Evolutionary conservation across 1,284 basidiomycete species (phyloP).

Genomic region (Uromyces viciae-fabae): DNA sequence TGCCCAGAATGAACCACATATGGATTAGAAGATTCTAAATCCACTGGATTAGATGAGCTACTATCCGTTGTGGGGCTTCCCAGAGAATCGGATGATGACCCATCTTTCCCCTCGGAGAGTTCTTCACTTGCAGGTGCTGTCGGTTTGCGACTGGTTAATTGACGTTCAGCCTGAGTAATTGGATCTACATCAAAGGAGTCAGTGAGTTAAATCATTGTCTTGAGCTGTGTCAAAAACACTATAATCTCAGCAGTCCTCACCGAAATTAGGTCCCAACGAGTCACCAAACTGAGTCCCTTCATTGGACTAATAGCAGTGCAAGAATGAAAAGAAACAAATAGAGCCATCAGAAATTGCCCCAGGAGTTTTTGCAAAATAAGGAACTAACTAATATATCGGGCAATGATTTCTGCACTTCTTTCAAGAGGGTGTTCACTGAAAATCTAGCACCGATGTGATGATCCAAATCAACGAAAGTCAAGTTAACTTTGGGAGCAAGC

Average conservation of each 20-base stretch:
- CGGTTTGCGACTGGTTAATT: neutral
- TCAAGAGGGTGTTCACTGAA: conserved; percentile 40
- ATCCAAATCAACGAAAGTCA: conserved; percentile 44
- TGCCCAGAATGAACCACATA: no score
- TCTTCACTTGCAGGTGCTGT: neutral
- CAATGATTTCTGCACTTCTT: conserved; percentile 41
- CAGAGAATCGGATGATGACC: neutral
- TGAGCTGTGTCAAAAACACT: no score
- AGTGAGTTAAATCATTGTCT: neutral
- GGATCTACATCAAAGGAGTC: neutral
- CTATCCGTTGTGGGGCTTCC: conserved; percentile 9
- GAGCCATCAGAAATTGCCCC: neutral
- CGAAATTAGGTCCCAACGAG: neutral
- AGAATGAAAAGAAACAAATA: neutral
- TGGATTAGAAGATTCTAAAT: neutral
- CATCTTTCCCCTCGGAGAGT: neutral
- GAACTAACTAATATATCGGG: conserved; percentile 29
- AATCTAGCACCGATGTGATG: conserved; percentile 44
- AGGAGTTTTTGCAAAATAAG: no score
- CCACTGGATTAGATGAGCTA: conserved; percentile 7
- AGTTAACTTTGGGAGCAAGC: conserved; percentile 36
- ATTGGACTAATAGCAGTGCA: neutral
- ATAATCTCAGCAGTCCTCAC: no score
- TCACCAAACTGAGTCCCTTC: neutral
- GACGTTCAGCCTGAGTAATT: no score